phyloP scores from a whole-genome alignment of 306 rosid species.

The Corylus avellana region DNA sequence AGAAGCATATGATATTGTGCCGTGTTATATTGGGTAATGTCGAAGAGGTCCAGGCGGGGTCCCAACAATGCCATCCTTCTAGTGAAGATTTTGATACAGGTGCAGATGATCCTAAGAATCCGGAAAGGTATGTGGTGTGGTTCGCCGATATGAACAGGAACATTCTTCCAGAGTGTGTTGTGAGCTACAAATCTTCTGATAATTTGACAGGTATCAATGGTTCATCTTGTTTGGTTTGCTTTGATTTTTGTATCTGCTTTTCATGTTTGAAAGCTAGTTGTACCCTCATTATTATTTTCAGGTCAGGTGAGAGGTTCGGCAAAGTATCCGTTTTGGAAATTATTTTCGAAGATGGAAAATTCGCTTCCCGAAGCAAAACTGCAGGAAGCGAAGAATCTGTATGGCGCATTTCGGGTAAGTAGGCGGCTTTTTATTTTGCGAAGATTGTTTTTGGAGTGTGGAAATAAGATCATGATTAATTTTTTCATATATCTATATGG shows the following conservation, averaged over 20 bases:
- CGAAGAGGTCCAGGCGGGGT: conserved; percentile 51
- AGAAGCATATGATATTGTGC: conserved; percentile 57
- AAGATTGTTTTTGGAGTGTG: neutral
- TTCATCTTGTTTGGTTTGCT: neutral
- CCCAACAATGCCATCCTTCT: conserved; percentile 47
- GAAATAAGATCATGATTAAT: neutral
- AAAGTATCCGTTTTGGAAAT: conserved; percentile 16
- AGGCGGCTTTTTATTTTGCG: neutral
- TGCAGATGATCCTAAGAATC: conserved; percentile 49
- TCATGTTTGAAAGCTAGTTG: conserved; percentile 1
- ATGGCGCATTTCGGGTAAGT: conserved; percentile 39
- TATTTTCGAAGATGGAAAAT: conserved; percentile 43
- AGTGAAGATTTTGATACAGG: conserved; percentile 53
- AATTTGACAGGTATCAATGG: conserved; percentile 29
- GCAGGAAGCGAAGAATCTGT: conserved; percentile 35
- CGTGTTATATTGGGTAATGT: conserved; percentile 59
- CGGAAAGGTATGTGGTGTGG: conserved; percentile 64
- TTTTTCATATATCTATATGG: neutral
- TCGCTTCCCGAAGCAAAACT: conserved; percentile 42
- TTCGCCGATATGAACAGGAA: conserved; percentile 48
- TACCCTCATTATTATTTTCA: conserved; percentile 16
- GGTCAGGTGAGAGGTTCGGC: conserved; percentile 28
- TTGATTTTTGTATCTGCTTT: neutral
- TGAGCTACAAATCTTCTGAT: conserved; percentile 48
- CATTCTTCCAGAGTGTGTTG: conserved; percentile 57